Conservation (phyloP, 768 basidiomycete genomes). For the Boletus reticuloceps region DNA sequence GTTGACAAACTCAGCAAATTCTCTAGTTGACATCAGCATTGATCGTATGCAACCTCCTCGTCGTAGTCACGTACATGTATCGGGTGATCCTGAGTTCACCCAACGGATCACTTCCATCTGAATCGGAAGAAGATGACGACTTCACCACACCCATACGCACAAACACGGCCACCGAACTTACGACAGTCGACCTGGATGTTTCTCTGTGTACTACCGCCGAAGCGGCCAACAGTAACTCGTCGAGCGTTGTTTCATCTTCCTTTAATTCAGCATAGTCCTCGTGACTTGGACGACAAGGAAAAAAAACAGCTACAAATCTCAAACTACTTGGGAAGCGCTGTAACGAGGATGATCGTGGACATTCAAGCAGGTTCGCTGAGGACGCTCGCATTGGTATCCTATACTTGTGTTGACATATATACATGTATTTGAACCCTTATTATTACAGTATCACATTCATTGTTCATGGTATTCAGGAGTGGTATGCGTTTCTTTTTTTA, state of each 20-base stretch:
- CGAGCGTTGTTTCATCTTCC: background rate
- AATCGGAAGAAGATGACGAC: background rate
- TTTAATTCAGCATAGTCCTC: background rate
- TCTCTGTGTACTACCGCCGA: background rate
- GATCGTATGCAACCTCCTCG: background rate
- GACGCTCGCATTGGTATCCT: background rate
- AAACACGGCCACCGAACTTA: background rate
- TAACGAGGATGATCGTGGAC: background rate
- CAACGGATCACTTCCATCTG: background rate
- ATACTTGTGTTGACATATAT: too few relatives aligned
- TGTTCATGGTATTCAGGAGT: too few relatives aligned
- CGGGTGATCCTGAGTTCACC: background rate
- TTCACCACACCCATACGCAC: background rate
- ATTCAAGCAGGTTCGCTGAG: background rate
- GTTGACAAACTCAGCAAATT: background rate
- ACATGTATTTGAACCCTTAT: too few relatives aligned
- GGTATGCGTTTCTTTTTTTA: too few relatives aligned
- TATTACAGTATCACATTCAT: too few relatives aligned
- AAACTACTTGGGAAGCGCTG: too few relatives aligned
- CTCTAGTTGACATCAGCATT: background rate
- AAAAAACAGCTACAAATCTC: too few relatives aligned
- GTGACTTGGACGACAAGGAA: too few relatives aligned
- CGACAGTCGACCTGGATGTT: background rate
- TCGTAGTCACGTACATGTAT: background rate
- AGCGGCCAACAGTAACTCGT: background rate